Percentiles rank a stretch among this genome's conserved stretches.
Evolutionary conservation across 2,329 filamentous ascomycete genomes (phyloP).

Genomic region (Parafenestella ontariensis): DNA sequence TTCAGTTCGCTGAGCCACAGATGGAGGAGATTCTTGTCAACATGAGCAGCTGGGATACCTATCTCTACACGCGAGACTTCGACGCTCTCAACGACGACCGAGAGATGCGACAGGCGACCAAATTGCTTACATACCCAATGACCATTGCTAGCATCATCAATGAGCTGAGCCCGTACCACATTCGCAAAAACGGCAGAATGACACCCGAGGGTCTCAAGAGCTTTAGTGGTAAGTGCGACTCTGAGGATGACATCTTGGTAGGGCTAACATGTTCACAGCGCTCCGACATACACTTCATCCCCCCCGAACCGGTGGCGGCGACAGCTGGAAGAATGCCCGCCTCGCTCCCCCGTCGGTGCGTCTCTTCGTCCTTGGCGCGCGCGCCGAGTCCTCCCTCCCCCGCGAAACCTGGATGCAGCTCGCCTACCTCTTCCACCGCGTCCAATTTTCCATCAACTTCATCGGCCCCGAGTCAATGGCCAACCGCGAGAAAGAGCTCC

Average conservation of each 20-base stretch:
- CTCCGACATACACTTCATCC: slow-evolving; percentile 94
- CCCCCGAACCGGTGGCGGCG: slow-evolving; percentile 76
- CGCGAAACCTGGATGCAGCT: slow-evolving; percentile 94
- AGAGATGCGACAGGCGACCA: slow-evolving; percentile 89
- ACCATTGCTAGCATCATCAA: slow-evolving; percentile 92
- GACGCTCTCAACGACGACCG: slow-evolving; percentile 89
- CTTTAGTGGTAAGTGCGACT: slow-evolving; percentile 74
- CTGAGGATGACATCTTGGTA: no score
- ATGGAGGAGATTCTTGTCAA: slow-evolving; percentile 93
- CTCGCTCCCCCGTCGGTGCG: slow-evolving; percentile 87
- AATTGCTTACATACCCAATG: slow-evolving; percentile 89
- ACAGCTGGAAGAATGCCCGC: slow-evolving; percentile 77
- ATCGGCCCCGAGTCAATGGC: slow-evolving; percentile 96
- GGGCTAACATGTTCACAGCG: slow-evolving; percentile 60
- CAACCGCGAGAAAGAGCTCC: slow-evolving; percentile 91
- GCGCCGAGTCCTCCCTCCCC: slow-evolving; percentile 95
- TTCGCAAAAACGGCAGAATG: slow-evolving; percentile 76
- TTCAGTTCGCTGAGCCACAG: slow-evolving; percentile 86
- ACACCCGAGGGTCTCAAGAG: slow-evolving; percentile 92
- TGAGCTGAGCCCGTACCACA: slow-evolving; percentile 90
- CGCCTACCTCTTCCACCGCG: slow-evolving; percentile 90
- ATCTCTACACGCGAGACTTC: slow-evolving; percentile 91
- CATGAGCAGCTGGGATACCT: slow-evolving; percentile 99
- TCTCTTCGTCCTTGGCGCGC: slow-evolving; percentile 90
- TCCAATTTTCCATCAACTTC: slow-evolving; percentile 90